Base-by-base conservation (phyloP, 2,329 filamentous ascomycete species). In the Claviceps fusiformis region DNA sequence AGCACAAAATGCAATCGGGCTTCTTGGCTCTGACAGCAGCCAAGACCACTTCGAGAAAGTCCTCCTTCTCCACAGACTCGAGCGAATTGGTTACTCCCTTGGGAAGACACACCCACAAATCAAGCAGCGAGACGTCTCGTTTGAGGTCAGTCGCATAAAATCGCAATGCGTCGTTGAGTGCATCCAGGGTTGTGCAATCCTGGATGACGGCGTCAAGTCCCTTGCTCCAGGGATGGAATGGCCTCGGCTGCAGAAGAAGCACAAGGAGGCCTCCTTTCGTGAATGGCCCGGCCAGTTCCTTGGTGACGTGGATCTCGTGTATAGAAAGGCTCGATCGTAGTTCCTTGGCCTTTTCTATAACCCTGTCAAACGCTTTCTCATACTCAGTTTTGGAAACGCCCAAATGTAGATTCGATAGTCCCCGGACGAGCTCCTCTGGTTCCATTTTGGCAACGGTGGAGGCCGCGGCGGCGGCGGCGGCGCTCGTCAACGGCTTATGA, bases 11-110 rank as follows among this genome's bases (percentile, higher is more conserved):
- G 15, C 39, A 41, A 15, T 41, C 39, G 39, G 39, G 39, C 39
- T 41, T 41, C 39, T 41, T 41, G 17, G 15, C 39, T n/a, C 7
- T 7, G 15, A 41, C n/a, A n/a, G 39, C 39, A n/a, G 15, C 39
- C 17, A 41, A 3, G 15, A n/a, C 4, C 2, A n/a, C 2, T 6
- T n/a, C 0, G 17, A 1, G 6, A n/a, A 41, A 41, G 1, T 1
- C 1, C 5, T 41, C 8, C 15, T 8, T 8, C n/a, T 3, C 7
- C 9, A 8, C 17, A 41, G 5, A 17, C 5, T 41, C 15, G 7
- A 17, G 37, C 15, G 13, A 5, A 1, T 15, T 17, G 37, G 39
- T 41, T 7, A 41, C 15, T 5, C 9, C 5, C 39, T 41, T 9
- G 15, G 39, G 39, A 8, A 41, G 39, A n/a, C 39, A 41, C 15